These are phyloP conservation scores for Lactifluus piperatus DNA, from an alignment of 768 basidiomycete species.

Conservation along the genomic window DNA sequence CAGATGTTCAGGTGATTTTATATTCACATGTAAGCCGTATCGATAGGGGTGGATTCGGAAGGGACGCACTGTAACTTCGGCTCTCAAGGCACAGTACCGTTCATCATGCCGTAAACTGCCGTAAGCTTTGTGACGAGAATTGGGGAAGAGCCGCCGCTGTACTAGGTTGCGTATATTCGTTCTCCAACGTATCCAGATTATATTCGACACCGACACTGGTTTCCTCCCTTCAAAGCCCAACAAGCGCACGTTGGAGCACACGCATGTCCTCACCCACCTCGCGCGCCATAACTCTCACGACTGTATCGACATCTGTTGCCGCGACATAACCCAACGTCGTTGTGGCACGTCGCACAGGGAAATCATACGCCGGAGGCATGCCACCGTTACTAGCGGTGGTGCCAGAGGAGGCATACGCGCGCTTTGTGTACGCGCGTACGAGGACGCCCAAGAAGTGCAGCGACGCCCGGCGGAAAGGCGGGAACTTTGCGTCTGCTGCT, in stretches of 20 bases:
- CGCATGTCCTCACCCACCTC: constrained; percentile 17
- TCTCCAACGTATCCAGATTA: background rate
- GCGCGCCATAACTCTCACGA: constrained; percentile 19
- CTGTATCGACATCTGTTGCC: constrained; percentile 13
- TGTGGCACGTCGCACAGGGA: constrained; percentile 11
- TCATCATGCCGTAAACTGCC: background rate
- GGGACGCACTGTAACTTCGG: no score
- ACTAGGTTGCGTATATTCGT: background rate
- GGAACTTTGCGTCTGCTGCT: constrained; percentile 52
- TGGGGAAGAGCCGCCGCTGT: background rate
- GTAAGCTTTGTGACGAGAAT: background rate
- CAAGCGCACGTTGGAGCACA: constrained; percentile 4
- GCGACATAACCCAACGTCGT: constrained; percentile 18
- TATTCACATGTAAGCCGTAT: no score
- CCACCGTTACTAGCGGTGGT: background rate
- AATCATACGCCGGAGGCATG: background rate
- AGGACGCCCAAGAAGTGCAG: constrained; percentile 72
- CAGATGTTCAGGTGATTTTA: no score
- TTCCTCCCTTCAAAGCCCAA: constrained; percentile 1
- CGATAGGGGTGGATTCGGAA: no score
- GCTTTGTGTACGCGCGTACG: constrained; percentile 48
- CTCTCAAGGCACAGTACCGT: no score
- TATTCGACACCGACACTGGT: background rate
- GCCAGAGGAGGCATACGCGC: constrained; percentile 30
- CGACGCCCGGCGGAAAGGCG: constrained; percentile 77